Evolutionary conservation across 257 asterid genomes (phyloP).

Genomic region (Mentha longifolia): DNA sequence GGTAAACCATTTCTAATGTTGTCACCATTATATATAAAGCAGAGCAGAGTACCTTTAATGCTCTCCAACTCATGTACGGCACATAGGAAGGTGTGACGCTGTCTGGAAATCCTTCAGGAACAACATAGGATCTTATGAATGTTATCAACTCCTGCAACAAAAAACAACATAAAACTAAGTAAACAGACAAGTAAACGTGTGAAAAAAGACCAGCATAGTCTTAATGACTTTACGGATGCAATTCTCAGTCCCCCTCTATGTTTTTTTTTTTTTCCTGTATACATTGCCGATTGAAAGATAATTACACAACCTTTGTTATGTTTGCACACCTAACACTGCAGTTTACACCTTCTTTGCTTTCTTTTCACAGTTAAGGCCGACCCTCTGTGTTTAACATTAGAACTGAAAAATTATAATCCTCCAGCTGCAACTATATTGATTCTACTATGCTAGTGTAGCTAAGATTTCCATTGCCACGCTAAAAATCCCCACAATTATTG

Average conservation of each 20-base stretch:
- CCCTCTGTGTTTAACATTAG: not conserved
- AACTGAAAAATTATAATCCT: not conserved
- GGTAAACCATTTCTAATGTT: slow-evolving; percentile 3
- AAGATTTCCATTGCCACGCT: slow-evolving; percentile 11
- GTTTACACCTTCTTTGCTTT: slow-evolving; percentile 12
- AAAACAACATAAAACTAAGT: slow-evolving; percentile 10
- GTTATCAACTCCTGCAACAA: slow-evolving; percentile 68
- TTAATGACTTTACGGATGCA: not conserved
- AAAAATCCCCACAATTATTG: slow-evolving; percentile 1
- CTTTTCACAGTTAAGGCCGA: slow-evolving; percentile 9
- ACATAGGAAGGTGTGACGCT: slow-evolving; percentile 92
- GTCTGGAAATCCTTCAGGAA: slow-evolving; percentile 98
- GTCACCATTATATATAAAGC: slow-evolving; percentile 19
- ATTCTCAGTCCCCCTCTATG: not conserved
- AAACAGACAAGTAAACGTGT: slow-evolving; percentile 17
- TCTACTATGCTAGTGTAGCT: slow-evolving; percentile 3
- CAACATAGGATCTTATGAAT: slow-evolving; percentile 84
- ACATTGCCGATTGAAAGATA: not conserved
- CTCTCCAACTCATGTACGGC: slow-evolving; percentile 99
- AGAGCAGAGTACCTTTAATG: slow-evolving; percentile 69
- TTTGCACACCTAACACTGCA: slow-evolving; percentile 9
- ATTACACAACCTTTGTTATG: not conserved
- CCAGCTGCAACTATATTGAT: slow-evolving; percentile 13
- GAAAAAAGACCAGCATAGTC: not conserved
- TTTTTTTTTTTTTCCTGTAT: not conserved